Evolutionary conservation across 1,139 yeast species (phyloP).

Genomic region (Blastobotrys persicus): DNA sequence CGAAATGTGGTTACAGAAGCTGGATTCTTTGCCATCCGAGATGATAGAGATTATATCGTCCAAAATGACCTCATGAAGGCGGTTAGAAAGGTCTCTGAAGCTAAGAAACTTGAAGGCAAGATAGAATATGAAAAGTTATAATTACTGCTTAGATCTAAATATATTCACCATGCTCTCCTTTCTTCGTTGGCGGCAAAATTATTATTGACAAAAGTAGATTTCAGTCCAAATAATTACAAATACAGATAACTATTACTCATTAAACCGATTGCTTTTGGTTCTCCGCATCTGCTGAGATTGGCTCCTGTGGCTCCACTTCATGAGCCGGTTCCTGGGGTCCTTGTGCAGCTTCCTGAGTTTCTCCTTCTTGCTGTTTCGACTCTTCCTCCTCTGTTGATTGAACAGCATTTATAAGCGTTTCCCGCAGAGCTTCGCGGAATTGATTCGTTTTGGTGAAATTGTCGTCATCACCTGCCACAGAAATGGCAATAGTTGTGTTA

Average conservation of each 20-base stretch:
- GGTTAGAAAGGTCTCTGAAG: constrained; percentile 94
- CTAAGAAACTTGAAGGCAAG: constrained; percentile 95
- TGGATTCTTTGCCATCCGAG: constrained; percentile 97
- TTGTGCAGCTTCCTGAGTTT: too few relatives aligned
- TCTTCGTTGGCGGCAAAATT: neutral
- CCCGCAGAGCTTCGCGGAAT: constrained; percentile 17
- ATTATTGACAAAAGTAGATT: too few relatives aligned
- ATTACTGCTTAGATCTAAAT: constrained; percentile 11
- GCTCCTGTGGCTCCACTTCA: too few relatives aligned
- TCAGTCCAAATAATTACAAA: too few relatives aligned
- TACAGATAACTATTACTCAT: too few relatives aligned
- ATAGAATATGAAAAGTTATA: constrained; percentile 88
- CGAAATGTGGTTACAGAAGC: constrained; percentile 99
- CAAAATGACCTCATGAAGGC: constrained; percentile 98
- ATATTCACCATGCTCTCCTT: neutral
- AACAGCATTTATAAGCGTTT: neutral
- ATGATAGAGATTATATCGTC: constrained; percentile 89
- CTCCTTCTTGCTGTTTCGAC: neutral
- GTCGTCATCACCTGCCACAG: constrained; percentile 12
- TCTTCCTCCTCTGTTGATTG: neutral
- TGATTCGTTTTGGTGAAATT: constrained; percentile 4
- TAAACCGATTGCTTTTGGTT: too few relatives aligned
- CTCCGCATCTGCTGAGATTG: too few relatives aligned
- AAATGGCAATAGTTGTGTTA: constrained; percentile 6
- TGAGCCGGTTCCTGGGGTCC: neutral